Percentiles rank a stretch among this genome's conserved stretches.
Evolutionary conservation across 2,329 filamentous ascomycete genomes (phyloP).

Genomic region (Lasiodiplodia gonubiensis): DNA sequence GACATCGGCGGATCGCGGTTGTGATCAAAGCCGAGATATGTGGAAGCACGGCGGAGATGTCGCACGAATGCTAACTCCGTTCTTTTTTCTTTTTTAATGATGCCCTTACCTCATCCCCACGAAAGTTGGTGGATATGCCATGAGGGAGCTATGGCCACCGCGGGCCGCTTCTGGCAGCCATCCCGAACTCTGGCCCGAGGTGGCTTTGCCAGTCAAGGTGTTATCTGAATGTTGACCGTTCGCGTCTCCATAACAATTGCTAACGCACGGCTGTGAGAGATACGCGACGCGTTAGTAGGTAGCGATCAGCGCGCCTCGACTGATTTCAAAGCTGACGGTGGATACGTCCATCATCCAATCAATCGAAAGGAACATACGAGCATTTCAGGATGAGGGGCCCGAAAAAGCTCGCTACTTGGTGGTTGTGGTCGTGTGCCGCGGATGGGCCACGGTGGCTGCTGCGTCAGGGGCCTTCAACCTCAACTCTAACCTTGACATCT

Average conservation of each 20-base stretch:
- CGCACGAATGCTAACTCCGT: background rate
- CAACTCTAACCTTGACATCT: background rate
- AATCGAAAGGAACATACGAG: background rate
- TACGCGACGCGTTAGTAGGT: background rate
- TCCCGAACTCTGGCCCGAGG: background rate
- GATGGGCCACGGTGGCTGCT: conserved; percentile 2
- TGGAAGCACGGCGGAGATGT: background rate
- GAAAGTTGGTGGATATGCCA: too few species aligned
- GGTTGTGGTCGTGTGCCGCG: background rate
- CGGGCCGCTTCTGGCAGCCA: background rate
- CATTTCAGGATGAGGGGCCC: background rate
- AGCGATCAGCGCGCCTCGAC: background rate
- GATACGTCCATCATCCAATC: background rate
- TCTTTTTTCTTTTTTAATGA: background rate
- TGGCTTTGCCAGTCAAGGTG: background rate
- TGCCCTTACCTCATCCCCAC: conserved; percentile 4
- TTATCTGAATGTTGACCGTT: background rate
- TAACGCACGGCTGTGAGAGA: background rate
- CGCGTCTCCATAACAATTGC: background rate
- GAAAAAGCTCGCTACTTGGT: background rate
- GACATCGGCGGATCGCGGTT: background rate
- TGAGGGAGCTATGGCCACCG: conserved; percentile 18
- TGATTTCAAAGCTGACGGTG: background rate
- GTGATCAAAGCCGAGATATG: background rate
- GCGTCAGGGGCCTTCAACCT: conserved; percentile 2